Percentiles rank a stretch among this genome's conserved stretches.
phyloP scores from a whole-genome alignment of 1,284 basidiomycete species.

The Ceratobasidium theobromae region DNA sequence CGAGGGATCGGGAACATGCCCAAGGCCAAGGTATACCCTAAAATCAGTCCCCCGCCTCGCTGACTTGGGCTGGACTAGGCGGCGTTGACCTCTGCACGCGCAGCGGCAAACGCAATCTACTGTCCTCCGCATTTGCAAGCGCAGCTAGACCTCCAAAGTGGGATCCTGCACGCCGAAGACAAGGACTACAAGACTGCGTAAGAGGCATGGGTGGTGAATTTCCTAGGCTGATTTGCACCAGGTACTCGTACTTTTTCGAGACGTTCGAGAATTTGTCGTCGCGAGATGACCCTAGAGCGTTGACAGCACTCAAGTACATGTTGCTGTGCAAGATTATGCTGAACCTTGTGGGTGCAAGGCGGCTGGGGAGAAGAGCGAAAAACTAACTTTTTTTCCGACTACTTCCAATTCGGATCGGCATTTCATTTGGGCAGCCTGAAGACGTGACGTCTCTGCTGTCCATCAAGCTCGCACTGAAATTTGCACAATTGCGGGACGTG shows the following conservation, averaged over 20 bases:
- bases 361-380: no score
- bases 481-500: constrained; percentile 51
- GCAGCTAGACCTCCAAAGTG: constrained; percentile 87
- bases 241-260: constrained; percentile 97
- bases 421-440: constrained; percentile 64
- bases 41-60: neutral
- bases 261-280: constrained; percentile 79
- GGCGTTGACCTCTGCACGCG: constrained; percentile 87
- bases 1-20: constrained; percentile 89
- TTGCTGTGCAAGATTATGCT: constrained; percentile 98
- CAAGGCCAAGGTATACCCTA: constrained; percentile 76
- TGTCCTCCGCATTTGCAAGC: constrained; percentile 94
- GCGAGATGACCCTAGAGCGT: constrained; percentile 72
- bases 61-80: constrained; percentile 55
- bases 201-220: constrained; percentile 23
- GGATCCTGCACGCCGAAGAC: constrained; percentile 93
- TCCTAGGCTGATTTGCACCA: constrained; percentile 31
- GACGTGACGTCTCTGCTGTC: constrained; percentile 85
- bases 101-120: constrained; percentile 96
- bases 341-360: constrained; percentile 65
- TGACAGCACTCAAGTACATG: constrained; percentile 97
- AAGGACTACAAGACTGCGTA: constrained; percentile 93
- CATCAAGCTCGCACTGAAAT: constrained; percentile 86
- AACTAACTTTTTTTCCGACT: constrained; percentile 1
- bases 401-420: neutral